Evolutionary conservation across 345 rosid species (phyloP).

Genomic region (Rhizophora apiculata): DNA sequence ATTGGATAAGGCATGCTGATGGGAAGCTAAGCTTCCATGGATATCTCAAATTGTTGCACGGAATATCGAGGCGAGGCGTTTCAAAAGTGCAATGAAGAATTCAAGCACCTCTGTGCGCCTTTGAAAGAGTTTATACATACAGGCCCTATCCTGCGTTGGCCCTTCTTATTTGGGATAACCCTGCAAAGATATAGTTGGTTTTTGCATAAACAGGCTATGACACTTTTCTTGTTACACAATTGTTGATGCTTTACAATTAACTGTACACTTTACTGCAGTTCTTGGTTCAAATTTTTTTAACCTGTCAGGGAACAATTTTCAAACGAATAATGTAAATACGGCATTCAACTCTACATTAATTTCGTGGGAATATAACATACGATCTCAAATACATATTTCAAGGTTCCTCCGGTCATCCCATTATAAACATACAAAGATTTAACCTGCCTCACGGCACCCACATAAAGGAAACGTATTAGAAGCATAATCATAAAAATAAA

Average conservation of each 20-base stretch:
- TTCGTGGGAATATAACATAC: too few species aligned
- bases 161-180: neutral
- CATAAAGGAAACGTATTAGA: too few species aligned
- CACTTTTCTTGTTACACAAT: neutral
- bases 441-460: too few species aligned
- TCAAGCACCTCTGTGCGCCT: neutral
- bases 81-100: slow-evolving; percentile 17
- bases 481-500: too few species aligned
- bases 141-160: neutral
- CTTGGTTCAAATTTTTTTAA: too few species aligned
- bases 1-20: slow-evolving; percentile 93
- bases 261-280: too few species aligned
- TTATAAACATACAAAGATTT: too few species aligned
- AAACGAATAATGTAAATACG: too few species aligned
- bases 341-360: too few species aligned
- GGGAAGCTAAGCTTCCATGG: slow-evolving; percentile 96
- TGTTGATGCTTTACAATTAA: neutral
- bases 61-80: slow-evolving; percentile 59
- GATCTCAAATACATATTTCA: too few species aligned
- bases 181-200: slow-evolving; percentile 10
- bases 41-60: slow-evolving; percentile 81
- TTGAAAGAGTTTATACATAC: neutral
- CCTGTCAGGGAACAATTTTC: too few species aligned
- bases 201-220: slow-evolving; percentile 1
- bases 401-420: too few species aligned